Evolutionary conservation across 495 filamentous ascomycete species (phyloP).

Genomic region (Terfezia claveryi): DNA sequence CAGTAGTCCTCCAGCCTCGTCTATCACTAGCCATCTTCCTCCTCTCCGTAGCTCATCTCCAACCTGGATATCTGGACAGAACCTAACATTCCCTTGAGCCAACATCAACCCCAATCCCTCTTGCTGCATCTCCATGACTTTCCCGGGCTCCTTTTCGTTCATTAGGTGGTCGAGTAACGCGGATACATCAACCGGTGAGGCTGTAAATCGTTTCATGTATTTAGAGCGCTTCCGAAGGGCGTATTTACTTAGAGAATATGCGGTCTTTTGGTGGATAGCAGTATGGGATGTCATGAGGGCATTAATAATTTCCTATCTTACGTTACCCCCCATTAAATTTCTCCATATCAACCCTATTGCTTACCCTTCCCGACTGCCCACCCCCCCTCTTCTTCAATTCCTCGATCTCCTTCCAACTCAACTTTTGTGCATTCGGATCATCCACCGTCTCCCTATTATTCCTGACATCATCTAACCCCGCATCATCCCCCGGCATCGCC

Average conservation of each 20-base stretch:
- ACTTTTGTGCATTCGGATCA: slow-evolving; percentile 54
- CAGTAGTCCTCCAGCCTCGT: slow-evolving; percentile 73
- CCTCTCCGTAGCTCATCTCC: slow-evolving; percentile 20
- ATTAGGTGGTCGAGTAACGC: slow-evolving; percentile 50
- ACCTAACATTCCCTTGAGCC: slow-evolving; percentile 43
- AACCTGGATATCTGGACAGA: slow-evolving; percentile 2
- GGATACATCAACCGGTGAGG: slow-evolving; percentile 60
- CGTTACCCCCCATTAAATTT: background rate
- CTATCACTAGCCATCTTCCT: slow-evolving; percentile 70
- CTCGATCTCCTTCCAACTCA: slow-evolving; percentile 77
- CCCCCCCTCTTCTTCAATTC: slow-evolving; percentile 74
- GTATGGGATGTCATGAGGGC: slow-evolving; percentile 69
- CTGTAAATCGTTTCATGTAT: slow-evolving; percentile 67
- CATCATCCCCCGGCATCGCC: slow-evolving; percentile 26
- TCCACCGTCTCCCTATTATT: slow-evolving; percentile 63
- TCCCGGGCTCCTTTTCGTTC: slow-evolving; percentile 49
- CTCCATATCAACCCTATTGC: too few species aligned
- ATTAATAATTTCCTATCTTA: slow-evolving; percentile 48
- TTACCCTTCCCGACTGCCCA: slow-evolving; percentile 42
- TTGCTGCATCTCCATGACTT: slow-evolving; percentile 72
- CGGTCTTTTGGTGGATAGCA: slow-evolving; percentile 77
- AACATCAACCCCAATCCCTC: slow-evolving; percentile 58
- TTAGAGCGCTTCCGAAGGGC: slow-evolving; percentile 84
- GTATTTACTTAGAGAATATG: slow-evolving; percentile 84
- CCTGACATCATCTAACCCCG: slow-evolving; percentile 33